Evolutionary conservation across 2,329 filamentous ascomycete genomes (phyloP), one percentile per base, ranked within the genome.

Genomic region (Claviceps fusiformis): DNA sequence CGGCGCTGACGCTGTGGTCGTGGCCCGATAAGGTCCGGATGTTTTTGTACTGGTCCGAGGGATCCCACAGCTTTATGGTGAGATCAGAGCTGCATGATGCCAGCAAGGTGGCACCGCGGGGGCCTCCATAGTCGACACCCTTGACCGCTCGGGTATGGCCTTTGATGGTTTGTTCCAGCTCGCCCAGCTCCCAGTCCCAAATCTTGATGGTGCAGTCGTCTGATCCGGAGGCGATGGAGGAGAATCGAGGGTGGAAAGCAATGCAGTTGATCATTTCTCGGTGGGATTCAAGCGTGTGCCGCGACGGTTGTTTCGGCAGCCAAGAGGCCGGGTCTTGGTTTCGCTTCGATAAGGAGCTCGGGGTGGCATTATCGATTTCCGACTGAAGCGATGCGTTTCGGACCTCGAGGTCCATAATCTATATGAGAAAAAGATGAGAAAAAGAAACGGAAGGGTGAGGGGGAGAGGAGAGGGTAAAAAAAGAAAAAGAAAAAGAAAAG

Each of bases 201-300:
- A 96, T 91, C 65, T 96, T 96, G 68, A 97, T 95, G 8, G 87
- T 95, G 54, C 82, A 87, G 69, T 96, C 92, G 68, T 95, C 91
- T 9, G 90, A 95, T 17, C 88, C 91, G 0, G 89, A 93, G 10
- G 91, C 92, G 27, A 96, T 76, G 5, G 88, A 92, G 10, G 89
- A 92, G 70, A 95, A 96, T 37, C 93, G 78, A 0, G 91, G 91
- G 67, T 96, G 91, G 66, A 96, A 96, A 17, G 91, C 91, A 56
- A 96, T 83, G 64, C 89, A 91, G 55, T 86, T 95, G 57, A 96
- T 83, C 15, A 88, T 81, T 29, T 82, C 76, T 62, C 89, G 82
- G 70, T 95, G 91, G 17, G 87, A 91, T 70, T 95, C 81, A 10
- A 96, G 78, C 6, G 82, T 87, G 68, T 96, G 87, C 59, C 89